Conservation (phyloP, 139 green algal genomes). For the Coelastrella sp. region DNA sequence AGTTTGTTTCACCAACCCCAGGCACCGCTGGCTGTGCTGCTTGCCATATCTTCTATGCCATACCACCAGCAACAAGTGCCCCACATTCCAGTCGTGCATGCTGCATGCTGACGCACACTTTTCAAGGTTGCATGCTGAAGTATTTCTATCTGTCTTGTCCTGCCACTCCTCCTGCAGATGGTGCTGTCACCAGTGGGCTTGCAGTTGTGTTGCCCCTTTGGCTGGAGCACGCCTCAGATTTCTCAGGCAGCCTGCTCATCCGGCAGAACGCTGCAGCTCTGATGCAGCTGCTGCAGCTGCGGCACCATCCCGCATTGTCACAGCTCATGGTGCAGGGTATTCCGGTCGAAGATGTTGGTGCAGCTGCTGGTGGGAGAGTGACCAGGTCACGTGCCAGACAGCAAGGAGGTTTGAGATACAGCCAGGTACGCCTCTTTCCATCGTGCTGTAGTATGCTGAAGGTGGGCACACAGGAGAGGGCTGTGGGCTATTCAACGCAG, state of each 20-base stretch:
- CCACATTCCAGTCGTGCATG: no score
- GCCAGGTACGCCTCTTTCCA: not conserved
- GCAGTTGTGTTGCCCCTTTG: slow-evolving; percentile 37
- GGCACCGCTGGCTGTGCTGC: not conserved
- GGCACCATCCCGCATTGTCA: slow-evolving; percentile 71
- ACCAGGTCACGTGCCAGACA: slow-evolving; percentile 13
- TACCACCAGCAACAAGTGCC: not conserved
- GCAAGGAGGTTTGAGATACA: slow-evolving; percentile 33
- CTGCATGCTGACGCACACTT: no score
- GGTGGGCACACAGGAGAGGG: no score
- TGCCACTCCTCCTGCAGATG: slow-evolving; percentile 1
- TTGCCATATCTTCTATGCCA: not conserved
- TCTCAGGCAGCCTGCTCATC: slow-evolving; percentile 7
- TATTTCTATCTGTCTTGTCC: not conserved
- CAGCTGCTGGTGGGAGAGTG: slow-evolving; percentile 8
- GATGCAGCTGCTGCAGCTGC: slow-evolving; percentile 61
- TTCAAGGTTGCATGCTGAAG: no score
- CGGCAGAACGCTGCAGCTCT: slow-evolving; percentile 45
- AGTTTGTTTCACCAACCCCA: not conserved
- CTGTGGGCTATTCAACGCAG: no score
- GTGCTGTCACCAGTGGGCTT: not conserved
- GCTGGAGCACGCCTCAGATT: slow-evolving; percentile 30
- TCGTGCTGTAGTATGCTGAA: not conserved
- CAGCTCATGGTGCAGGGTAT: slow-evolving; percentile 58
- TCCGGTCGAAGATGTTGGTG: slow-evolving; percentile 17